Evolutionary conservation across 257 asterid genomes (phyloP), one percentile per base, ranked within the genome.

Genomic region (Solanum etuberosum): DNA sequence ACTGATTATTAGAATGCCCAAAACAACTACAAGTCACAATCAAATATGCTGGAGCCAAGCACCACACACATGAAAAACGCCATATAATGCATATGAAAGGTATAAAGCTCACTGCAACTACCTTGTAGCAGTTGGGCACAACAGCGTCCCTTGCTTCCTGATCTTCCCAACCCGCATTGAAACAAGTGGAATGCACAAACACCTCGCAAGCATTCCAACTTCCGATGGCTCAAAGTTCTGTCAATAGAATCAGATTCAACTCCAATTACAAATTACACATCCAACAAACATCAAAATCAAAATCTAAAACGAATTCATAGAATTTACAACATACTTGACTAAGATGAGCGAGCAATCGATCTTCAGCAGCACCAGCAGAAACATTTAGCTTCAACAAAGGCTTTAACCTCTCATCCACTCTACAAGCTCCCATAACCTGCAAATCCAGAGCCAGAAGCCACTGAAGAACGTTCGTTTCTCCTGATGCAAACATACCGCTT

Each of bases 381-480:
- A 92, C 92, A 83, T 93, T 95, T 4, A 97, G 89, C 92, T 97
- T 96, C 88, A 97, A 91, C 92, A 97, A 87, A 73, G 99, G 99
- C 90, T 95, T 97, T 93, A 97, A 90, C 90, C 99, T 93, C 94
- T 97, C 99, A 89, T 97, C 99, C 21, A 93, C 94, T 18, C 99
- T 94, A 88, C 99, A 97, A 78, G 99, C 99, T 59, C 99, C 99
- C 91, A 94, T 92, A 57, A 93, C 94, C 92, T 97, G 99, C 90
- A 95, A 90, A 90, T 96, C 99, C 89, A 97, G 87, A 23, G 98
- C 98, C 74, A 90, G 91, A 86, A 95, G 90, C 98, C 98, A 97
- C 76, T 88, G 98, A 83, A 92, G 43, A 90, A 97, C 92, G 54
- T 89, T 91, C n/a, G 89, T 94, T 83, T 90, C 95, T 65, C 93